phyloP scores from a whole-genome alignment of 179 eudicot species.

The Spinacia oleracea region DNA sequence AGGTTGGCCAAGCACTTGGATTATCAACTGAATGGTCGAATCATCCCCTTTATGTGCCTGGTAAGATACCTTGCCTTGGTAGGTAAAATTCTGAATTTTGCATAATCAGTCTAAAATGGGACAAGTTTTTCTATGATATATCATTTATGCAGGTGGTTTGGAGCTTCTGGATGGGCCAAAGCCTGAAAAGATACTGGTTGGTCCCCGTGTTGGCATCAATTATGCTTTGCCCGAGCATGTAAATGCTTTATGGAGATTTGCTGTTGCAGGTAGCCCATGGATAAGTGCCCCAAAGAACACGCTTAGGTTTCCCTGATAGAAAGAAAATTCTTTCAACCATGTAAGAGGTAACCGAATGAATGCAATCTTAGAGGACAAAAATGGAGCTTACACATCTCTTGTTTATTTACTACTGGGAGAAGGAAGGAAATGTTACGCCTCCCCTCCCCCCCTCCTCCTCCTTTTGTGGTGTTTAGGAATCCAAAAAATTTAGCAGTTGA shows the following conservation, averaged over 20 bases:
- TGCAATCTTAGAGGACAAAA: neutral
- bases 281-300: slow-evolving; percentile 91
- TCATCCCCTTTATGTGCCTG: slow-evolving; percentile 76
- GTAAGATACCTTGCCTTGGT: slow-evolving; percentile 29
- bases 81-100: neutral
- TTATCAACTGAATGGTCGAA: slow-evolving; percentile 87
- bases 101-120: neutral
- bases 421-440: neutral
- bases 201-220: slow-evolving; percentile 93
- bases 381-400: neutral
- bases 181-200: slow-evolving; percentile 75
- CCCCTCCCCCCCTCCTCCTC: neutral
- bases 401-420: neutral
- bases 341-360: slow-evolving; percentile 7
- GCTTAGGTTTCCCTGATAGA: slow-evolving; percentile 43
- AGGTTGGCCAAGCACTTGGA: slow-evolving; percentile 97
- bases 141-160: slow-evolving; percentile 56
- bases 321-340: neutral
- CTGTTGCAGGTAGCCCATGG: slow-evolving; percentile 78
- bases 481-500: neutral
- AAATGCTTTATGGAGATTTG: slow-evolving; percentile 88
- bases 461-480: neutral
- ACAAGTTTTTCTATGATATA: neutral
- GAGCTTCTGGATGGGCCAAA: slow-evolving; percentile 86
- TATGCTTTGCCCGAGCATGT: slow-evolving; percentile 84